Evolutionary conservation across 768 basidiomycete genomes (phyloP), one percentile per base, ranked within the genome.

Genomic region (Tylopilus sp.): DNA sequence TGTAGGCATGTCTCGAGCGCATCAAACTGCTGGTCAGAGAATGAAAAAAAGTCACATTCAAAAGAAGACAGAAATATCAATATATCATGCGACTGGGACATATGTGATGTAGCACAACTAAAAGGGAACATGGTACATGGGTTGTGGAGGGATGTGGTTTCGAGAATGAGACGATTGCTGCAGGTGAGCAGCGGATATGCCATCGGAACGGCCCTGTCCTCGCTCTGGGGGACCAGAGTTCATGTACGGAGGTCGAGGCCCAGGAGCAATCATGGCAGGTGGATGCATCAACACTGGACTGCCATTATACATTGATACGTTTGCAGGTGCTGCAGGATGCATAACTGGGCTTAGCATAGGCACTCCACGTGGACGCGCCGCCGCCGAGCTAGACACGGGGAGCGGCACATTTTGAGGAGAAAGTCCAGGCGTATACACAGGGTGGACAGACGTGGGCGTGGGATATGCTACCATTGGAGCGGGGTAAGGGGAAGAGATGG

Each of bases 261-360:
- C 53, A 21, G 68, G n/a, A 21, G 63, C 30, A 41, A 70, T 67
- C 65, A 77, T 73, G 46, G 75, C 73, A 28, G 73, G 74, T 6
- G 73, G 63, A 44, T 73, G 86, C 74, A 90, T 79, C 65, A 90
- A 65, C 17, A 83, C 81, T 11, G 88, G 87, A 61, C 86, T 88
- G 33, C 77, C 70, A 6, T 74, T 76, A 65, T 88, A 89, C 79
- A 88, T 82, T 15, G 75, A 64, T 44, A 67, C 52, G 43, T 62
- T 70, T 7, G 59, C 62, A 46, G 77, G 69, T 21, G 72, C 71
- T n/a, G 81, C 77, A 64, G 79, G 79, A 30, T 79, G 69, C 71
- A 87, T 75, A n/a, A 78, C 79, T n/a, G 88, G 88, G 63, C 86
- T 89, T 69, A 89, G 79, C 66, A 86, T 69, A 13, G 79, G 68